Percentiles rank a stretch among this genome's conserved stretches.
Evolutionary conservation across 331 rosid genomes (phyloP).

Genomic region (Malus hybrid): DNA sequence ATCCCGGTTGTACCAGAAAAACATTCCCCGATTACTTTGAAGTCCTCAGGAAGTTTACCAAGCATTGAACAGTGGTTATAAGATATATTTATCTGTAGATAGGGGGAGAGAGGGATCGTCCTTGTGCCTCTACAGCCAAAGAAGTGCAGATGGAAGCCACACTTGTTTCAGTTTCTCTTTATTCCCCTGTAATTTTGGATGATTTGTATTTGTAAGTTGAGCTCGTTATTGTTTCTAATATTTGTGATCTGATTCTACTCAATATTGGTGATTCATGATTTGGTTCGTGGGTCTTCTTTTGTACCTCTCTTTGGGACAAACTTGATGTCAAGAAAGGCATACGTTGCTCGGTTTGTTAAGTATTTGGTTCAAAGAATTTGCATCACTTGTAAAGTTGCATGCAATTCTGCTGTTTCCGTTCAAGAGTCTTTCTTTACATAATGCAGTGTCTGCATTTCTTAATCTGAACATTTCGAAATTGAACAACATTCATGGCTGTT

Average conservation of each 20-base stretch:
- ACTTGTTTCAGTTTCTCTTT: slow-evolving; percentile 11
- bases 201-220: slow-evolving; percentile 25
- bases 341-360: background rate
- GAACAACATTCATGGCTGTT: no score
- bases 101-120: background rate
- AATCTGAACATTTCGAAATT: no score
- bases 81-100: background rate
- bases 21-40: slow-evolving; percentile 96
- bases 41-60: slow-evolving; percentile 70
- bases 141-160: slow-evolving; percentile 32
- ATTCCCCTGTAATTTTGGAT: slow-evolving; percentile 12
- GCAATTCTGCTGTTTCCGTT: background rate
- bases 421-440: no score
- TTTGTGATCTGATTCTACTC: slow-evolving; percentile 3
- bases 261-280: background rate
- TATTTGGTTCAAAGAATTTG: background rate
- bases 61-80: slow-evolving; percentile 34
- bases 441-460: no score
- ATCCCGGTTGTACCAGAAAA: slow-evolving; percentile 97
- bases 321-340: background rate
- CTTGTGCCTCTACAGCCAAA: slow-evolving; percentile 12
- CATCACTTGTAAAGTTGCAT: background rate
- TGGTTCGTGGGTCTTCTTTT: slow-evolving; percentile 10
- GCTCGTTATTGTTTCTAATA: background rate
- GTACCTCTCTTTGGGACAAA: background rate